Conservation (phyloP, 2,329 filamentous ascomycete genomes). For the Fusarium goolgardi region DNA sequence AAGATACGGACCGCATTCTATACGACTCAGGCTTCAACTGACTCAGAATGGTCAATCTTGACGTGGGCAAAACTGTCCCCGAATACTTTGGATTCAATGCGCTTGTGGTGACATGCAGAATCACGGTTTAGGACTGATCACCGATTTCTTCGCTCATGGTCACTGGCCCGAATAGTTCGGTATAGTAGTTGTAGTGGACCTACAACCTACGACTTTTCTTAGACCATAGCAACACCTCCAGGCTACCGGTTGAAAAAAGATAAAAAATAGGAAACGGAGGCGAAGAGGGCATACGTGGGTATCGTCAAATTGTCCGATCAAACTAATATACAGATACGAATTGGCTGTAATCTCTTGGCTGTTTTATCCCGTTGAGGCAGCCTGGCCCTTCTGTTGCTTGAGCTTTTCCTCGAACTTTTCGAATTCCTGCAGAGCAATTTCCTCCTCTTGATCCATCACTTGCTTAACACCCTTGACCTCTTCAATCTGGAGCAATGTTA, state of each 20-base stretch:
- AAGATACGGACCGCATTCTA: conserved; percentile 1
- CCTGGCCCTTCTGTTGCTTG: conserved; percentile 62
- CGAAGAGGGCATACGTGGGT: conserved; percentile 38
- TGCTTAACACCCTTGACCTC: conserved; percentile 94
- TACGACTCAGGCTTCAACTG: not conserved
- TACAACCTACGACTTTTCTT: not conserved
- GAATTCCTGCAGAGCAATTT: conserved; percentile 87
- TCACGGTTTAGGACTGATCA: conserved; percentile 1
- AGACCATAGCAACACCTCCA: not conserved
- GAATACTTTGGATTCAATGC: not conserved
- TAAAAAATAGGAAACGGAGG: not conserved
- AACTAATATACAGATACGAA: conserved; percentile 41
- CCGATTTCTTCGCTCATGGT: not conserved
- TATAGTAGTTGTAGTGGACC: not conserved
- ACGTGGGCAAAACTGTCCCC: not conserved
- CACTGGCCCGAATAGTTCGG: no score
- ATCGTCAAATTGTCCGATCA: conserved; percentile 44
- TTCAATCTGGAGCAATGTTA: conserved; percentile 75
- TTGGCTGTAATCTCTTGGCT: not conserved
- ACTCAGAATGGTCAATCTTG: not conserved
- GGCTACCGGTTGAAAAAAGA: not conserved
- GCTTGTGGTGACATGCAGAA: not conserved
- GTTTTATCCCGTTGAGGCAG: conserved; percentile 24
- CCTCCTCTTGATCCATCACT: conserved; percentile 90
- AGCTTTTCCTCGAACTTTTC: conserved; percentile 92